Evolutionary conservation across 257 asterid species (phyloP).

Genomic region (Anisodus acutangulus): DNA sequence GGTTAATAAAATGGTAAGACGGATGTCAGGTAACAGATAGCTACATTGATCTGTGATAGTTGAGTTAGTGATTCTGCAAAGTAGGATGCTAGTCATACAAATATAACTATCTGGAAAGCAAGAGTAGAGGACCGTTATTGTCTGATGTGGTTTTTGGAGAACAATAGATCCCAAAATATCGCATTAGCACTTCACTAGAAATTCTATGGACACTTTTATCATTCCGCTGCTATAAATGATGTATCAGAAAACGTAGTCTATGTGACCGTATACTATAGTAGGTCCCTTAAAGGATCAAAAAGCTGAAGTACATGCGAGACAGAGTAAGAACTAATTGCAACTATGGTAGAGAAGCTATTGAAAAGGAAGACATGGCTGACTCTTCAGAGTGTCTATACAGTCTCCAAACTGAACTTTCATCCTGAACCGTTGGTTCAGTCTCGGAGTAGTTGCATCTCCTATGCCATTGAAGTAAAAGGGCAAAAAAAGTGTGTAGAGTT

Average conservation of each 20-base stretch:
- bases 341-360: neutral
- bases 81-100: neutral
- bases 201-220: neutral
- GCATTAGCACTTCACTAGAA: neutral
- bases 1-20: neutral
- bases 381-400: slow-evolving; percentile 9
- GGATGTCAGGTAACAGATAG: neutral
- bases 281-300: neutral
- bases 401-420: slow-evolving; percentile 20
- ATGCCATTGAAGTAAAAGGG: neutral
- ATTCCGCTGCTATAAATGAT: slow-evolving; percentile 14
- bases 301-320: neutral
- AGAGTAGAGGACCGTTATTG: slow-evolving; percentile 16
- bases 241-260: neutral
- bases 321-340: slow-evolving; percentile 2
- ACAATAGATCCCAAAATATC: neutral
- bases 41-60: neutral
- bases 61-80: neutral
- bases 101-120: neutral
- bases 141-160: slow-evolving; percentile 9
- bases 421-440: neutral
- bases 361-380: neutral
- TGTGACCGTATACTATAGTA: neutral
- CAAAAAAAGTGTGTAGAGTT: neutral
- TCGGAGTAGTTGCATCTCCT: neutral